A percentile compares a stretch with the other conserved stretches of the same genome.
Evolutionary conservation across 352 stramenopile genomes (phyloP).

Genomic region (Pythium graminicola): DNA sequence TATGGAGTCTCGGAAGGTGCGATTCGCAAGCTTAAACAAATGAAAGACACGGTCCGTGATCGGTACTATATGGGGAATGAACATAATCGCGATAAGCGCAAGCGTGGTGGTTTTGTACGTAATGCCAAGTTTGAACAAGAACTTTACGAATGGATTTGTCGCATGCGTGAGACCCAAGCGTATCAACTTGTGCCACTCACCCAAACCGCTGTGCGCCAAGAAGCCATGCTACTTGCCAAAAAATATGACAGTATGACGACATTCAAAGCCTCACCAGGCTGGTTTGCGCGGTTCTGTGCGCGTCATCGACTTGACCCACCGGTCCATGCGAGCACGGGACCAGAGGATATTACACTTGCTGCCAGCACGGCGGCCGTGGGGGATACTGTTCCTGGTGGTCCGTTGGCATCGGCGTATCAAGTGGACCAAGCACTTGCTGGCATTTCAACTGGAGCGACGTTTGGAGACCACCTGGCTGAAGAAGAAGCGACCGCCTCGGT

Average conservation of each 20-base stretch:
- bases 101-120: constrained; percentile 73
- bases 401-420: constrained; percentile 24
- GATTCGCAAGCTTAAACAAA: constrained; percentile 86
- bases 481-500: background rate
- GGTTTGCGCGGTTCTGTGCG: constrained; percentile 86
- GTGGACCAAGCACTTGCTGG: constrained; percentile 11
- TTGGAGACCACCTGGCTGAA: constrained; percentile 3
- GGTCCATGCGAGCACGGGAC: constrained; percentile 20
- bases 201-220: constrained; percentile 75
- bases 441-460: background rate
- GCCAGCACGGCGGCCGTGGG: constrained; percentile 20
- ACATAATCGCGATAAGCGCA: constrained; percentile 82
- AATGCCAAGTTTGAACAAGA: constrained; percentile 83
- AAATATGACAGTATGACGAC: constrained; percentile 80
- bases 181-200: constrained; percentile 83
- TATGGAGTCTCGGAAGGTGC: constrained; percentile 83
- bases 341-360: constrained; percentile 16
- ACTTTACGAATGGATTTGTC: constrained; percentile 81
- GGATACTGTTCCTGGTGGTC: constrained; percentile 24
- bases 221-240: constrained; percentile 76
- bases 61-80: constrained; percentile 81
- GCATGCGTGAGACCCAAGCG: constrained; percentile 71
- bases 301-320: constrained; percentile 72
- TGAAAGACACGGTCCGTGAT: constrained; percentile 78
- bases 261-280: constrained; percentile 82